Percentiles rank a stretch among this genome's conserved stretches.
Conservation (phyloP, 2,329 filamentous ascomycete species). For the Xylaria sp. region DNA sequence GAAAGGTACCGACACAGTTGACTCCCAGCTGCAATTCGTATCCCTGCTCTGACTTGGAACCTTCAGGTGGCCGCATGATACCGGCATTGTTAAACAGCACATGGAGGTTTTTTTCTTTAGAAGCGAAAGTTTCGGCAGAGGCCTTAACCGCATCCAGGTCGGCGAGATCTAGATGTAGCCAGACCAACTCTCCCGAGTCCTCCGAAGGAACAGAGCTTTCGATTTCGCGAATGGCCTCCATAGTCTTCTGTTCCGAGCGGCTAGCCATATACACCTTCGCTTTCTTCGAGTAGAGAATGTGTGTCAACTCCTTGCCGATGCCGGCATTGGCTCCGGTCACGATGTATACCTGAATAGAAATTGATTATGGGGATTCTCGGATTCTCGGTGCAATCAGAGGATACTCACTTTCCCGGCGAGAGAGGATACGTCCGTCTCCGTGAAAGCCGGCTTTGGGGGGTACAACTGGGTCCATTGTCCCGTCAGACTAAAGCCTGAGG, state of each 20-base stretch:
- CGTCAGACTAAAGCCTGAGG: too few relatives aligned
- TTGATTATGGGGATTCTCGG: too few relatives aligned
- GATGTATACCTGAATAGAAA: not conserved
- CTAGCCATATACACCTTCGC: not conserved
- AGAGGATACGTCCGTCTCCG: too few relatives aligned
- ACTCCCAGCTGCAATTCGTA: not conserved
- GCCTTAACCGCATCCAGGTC: slow-evolving; percentile 4
- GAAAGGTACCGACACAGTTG: not conserved
- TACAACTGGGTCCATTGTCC: too few relatives aligned
- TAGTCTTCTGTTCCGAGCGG: not conserved
- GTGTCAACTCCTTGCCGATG: not conserved
- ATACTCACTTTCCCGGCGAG: too few relatives aligned
- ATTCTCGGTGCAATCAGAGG: too few relatives aligned
- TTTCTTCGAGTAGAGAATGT: not conserved
- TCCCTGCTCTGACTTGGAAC: not conserved
- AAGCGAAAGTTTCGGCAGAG: not conserved
- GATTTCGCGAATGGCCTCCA: not conserved
- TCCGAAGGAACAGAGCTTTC: too few relatives aligned
- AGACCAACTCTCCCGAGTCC: not conserved
- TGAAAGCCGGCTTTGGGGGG: too few relatives aligned
- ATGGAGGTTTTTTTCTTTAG: slow-evolving; percentile 1
- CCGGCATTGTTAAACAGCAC: slow-evolving; percentile 12
- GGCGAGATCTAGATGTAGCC: slow-evolving; percentile 2
- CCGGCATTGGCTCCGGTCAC: not conserved
- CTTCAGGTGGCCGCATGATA: not conserved